Base-by-base conservation (phyloP, 208 protist species). In the Lotmaria passim region DNA sequence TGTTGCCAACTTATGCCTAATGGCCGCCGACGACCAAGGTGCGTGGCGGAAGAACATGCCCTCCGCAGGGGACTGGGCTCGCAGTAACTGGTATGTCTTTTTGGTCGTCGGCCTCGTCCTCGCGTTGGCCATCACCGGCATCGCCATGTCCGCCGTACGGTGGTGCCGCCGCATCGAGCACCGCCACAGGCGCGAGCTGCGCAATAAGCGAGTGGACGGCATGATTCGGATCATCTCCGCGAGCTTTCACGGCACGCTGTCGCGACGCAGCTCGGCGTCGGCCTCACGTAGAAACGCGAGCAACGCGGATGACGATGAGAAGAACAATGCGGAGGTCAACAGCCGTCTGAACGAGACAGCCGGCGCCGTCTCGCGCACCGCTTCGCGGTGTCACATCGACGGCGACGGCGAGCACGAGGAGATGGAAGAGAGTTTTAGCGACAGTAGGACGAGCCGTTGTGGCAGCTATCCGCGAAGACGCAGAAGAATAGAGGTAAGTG, bases 21-120 rank as follows among this genome's bases (percentile, higher is more conserved):
- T 53, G 38, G 51, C 60, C 3, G 38, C 39, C 5, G 59, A 24
- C 8, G 23, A 55, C 5, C 53, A 69, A 34, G 48, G 36, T 19
- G 23, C 15, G 43, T 24, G 51, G 24, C 12, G 17, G 19, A 73
- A 74, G 47, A 66, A 57, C 26, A 58, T 61, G 38, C 73, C 65
- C 11, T 66, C 65, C 34, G 23, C 33, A 11, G 8, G 7, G 33
- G 50, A 66, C 31, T 79, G 73, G 60, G 43, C 56, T 23, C 46
- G 66, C 31, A 33, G 24, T 14, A 69, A 63, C 60, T 79, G 66
- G 60, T 57, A 69, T 34, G 64, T 60, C 24, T 58, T 79, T 7
- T 46, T 73, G 26, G 61, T 55, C 1, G 6, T 68, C 15, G 63
- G 43, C 1, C 46, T 73, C 4, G 19, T 52, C 34, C 21, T 59